These are phyloP conservation scores for Singerocomus inundabilis DNA, from an alignment of 1,284 basidiomycete species.

Conservation along the genomic window DNA sequence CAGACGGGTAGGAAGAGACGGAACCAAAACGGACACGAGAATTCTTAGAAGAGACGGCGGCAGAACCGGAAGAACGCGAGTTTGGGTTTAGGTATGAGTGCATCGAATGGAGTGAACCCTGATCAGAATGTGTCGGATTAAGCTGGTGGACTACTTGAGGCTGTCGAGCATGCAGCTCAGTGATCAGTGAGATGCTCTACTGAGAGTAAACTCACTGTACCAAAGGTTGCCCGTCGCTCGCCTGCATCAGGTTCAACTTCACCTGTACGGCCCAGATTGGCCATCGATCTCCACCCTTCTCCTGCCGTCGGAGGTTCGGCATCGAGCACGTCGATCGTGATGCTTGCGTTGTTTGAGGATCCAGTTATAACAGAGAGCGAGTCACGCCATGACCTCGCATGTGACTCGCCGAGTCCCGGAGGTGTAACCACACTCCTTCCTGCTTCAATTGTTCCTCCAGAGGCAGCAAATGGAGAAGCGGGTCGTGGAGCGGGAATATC, in stretches of 20 bases:
- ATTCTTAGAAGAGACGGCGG: conserved; percentile 42
- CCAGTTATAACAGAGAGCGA: conserved; percentile 38
- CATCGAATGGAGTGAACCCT: conserved; percentile 61
- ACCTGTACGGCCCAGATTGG: conserved; percentile 34
- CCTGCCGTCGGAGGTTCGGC: conserved; percentile 59
- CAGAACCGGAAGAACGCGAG: conserved; percentile 49
- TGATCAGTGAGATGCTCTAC: conserved; percentile 12
- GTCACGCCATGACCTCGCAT: conserved; percentile 43
- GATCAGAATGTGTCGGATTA: conserved; percentile 47
- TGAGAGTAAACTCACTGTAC: conserved; percentile 44
- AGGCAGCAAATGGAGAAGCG: conserved; percentile 47
- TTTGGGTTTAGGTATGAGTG: conserved; percentile 49
- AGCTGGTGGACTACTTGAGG: conserved; percentile 44
- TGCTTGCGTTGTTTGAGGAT: conserved; percentile 33
- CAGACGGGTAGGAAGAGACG: conserved; percentile 49
- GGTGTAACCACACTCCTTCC: conserved; percentile 39
- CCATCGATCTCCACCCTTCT: conserved; percentile 54
- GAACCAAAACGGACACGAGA: conserved; percentile 39
- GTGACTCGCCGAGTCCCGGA: conserved; percentile 47
- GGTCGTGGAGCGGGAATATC: conserved; percentile 60
- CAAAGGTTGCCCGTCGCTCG: conserved; percentile 56
- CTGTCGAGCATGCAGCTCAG: conserved; percentile 22
- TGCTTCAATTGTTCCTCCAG: conserved; percentile 29
- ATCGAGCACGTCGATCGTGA: conserved; percentile 58
- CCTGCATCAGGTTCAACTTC: conserved; percentile 24